Base-by-base conservation (phyloP, 192 early-diverging fungal genomes). In the Podila epicladia region DNA sequence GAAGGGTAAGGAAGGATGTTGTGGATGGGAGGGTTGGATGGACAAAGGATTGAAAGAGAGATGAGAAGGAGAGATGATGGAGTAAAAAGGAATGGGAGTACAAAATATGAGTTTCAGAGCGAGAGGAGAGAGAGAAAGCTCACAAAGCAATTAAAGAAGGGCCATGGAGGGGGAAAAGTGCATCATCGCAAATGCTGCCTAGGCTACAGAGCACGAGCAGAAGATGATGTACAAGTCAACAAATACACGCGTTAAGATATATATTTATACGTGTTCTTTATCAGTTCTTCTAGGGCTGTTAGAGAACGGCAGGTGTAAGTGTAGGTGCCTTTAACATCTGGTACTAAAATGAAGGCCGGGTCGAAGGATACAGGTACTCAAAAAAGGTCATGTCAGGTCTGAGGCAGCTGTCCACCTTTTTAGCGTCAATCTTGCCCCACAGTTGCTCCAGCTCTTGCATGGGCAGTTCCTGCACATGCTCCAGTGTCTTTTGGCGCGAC, bases 371-470 rank as follows among this genome's bases (percentile, higher is more conserved):
- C 17, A 80, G 67, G 32, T 80, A 80, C 33, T 80, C 77, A 26
- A 80, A 80, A 60, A 80, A 80, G 20, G 77, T 80, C 66, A 73
- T 80, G 5, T 80, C 77, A 1, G 77, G 77, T 24, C 67, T 20
- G 19, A 49, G 62, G 26, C 70, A 73, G 8, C 51, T 45, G 12
- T n/a, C 7, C 35, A 80, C 32, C 41, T 73, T 80, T 6, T 51
- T 41, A 13, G 77, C 70, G 28, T 68, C 62, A 26, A 80, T 61
- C 55, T 65, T 60, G 17, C 62, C 64, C 77, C 77, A 80, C 5
- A 80, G 62, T 19, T 65, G 66, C 7, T 80, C 71, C 32, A 80
- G 13, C 35, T 69, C 77, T 51, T 73, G 61, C 6, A 73, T 53
- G 26, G 77, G 67, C 22, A 80, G 61, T 49, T 80, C 77, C 58